These are phyloP conservation scores for Boletus reticulatus DNA, from an alignment of 768 basidiomycete species.

Conservation along the genomic window DNA sequence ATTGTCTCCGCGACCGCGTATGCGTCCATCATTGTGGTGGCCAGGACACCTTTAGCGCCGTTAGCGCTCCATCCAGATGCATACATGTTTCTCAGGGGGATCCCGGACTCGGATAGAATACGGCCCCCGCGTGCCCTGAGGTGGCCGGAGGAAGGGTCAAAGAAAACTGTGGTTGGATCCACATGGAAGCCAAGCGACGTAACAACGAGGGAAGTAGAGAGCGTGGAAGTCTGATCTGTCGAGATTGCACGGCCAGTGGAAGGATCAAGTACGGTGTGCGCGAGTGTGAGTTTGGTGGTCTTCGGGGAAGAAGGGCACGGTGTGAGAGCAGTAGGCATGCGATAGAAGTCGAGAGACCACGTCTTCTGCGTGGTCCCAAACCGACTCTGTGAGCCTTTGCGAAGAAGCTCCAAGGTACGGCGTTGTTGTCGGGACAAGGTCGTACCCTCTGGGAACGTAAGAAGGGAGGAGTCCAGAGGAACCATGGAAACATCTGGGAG, in stretches of 20 bases:
- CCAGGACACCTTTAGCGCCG: slow-evolving; percentile 90
- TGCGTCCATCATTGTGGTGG: slow-evolving; percentile 90
- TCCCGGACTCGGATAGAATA: slow-evolving; percentile 40
- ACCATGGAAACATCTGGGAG: slow-evolving; percentile 65
- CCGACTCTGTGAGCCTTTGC: slow-evolving; percentile 55
- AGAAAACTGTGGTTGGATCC: slow-evolving; percentile 59
- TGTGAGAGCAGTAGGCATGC: slow-evolving; percentile 56
- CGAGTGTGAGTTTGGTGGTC: slow-evolving; percentile 47
- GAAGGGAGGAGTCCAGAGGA: slow-evolving; percentile 50
- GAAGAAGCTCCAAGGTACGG: slow-evolving; percentile 62
- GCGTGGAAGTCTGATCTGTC: slow-evolving; percentile 51
- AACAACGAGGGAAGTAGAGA: slow-evolving; percentile 74
- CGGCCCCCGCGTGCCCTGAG: slow-evolving; percentile 54
- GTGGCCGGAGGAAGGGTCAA: slow-evolving; percentile 53
- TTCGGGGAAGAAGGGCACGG: slow-evolving; percentile 20
- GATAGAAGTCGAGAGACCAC: slow-evolving; percentile 83
- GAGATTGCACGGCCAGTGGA: slow-evolving; percentile 46
- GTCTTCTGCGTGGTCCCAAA: slow-evolving; percentile 56
- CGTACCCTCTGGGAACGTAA: slow-evolving; percentile 35
- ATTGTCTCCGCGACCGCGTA: slow-evolving; percentile 76
- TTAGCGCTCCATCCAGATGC: slow-evolving; percentile 92
- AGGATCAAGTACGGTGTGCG: slow-evolving; percentile 59
- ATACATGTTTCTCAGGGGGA: slow-evolving; percentile 63
- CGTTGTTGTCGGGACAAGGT: slow-evolving; percentile 60
- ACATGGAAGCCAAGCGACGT: slow-evolving; percentile 86